These are phyloP conservation scores for Wickerhamomyces sp. DNA, from an alignment of 1,139 yeast species.

Conservation along the genomic window DNA sequence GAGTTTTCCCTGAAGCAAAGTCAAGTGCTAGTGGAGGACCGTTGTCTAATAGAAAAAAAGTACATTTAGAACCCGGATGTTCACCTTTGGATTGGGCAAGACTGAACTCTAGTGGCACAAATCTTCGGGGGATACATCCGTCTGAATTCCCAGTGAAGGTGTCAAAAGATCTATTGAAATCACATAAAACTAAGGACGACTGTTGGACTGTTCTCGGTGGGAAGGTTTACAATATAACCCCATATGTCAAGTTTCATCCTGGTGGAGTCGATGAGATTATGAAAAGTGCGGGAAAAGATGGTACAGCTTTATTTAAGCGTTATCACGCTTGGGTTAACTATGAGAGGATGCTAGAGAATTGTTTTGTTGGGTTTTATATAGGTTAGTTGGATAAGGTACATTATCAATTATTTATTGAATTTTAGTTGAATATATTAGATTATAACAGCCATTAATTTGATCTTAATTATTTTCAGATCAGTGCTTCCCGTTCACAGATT, in stretches of 20 bases:
- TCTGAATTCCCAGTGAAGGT: constrained; percentile 44
- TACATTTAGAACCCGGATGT: constrained; percentile 68
- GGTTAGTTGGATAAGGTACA: constrained; percentile 4
- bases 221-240: constrained; percentile 79
- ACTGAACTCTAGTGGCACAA: constrained; percentile 40
- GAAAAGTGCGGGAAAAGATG: constrained; percentile 82
- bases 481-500: constrained; percentile 7
- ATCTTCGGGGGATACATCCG: constrained; percentile 36
- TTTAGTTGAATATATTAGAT: too few relatives aligned
- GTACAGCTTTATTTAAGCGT: constrained; percentile 72
- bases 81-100: constrained; percentile 88
- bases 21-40: constrained; percentile 25
- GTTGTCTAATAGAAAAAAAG: constrained; percentile 41
- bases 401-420: background rate
- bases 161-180: constrained; percentile 51
- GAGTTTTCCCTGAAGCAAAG: constrained; percentile 10
- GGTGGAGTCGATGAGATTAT: constrained; percentile 82
- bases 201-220: constrained; percentile 86
- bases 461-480: too few relatives aligned
- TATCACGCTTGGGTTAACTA: constrained; percentile 89
- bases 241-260: constrained; percentile 83
- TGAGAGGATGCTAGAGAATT: constrained; percentile 74
- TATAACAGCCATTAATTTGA: too few relatives aligned
- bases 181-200: constrained; percentile 57
- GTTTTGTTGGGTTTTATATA: constrained; percentile 61